Conservation (phyloP, 2,329 filamentous ascomycete species). For the Alternaria gansuensis region DNA sequence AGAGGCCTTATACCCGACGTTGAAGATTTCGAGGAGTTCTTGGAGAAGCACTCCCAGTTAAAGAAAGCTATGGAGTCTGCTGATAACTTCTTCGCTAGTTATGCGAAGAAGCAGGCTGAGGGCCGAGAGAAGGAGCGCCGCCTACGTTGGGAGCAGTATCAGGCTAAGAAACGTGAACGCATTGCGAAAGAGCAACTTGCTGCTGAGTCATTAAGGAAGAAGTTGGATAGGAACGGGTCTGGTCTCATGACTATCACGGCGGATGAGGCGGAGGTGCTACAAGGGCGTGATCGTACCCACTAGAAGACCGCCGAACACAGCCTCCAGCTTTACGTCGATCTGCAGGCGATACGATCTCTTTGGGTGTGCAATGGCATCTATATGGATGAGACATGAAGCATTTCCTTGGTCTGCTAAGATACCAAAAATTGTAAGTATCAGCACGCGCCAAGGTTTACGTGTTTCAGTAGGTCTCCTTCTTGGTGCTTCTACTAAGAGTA, state of each 20-base stretch:
- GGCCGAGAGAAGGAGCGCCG: constrained; percentile 6
- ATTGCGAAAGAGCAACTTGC: constrained; percentile 6
- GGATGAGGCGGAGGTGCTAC: constrained; percentile 17
- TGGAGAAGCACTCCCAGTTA: constrained; percentile 13
- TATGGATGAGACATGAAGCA: neutral
- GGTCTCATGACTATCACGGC: constrained; percentile 18
- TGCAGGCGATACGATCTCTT: neutral
- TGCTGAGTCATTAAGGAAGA: constrained; percentile 13
- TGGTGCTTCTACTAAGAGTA: neutral
- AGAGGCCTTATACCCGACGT: constrained; percentile 15
- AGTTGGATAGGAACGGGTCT: constrained; percentile 12
- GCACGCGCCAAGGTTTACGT: neutral
- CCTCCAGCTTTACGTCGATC: neutral
- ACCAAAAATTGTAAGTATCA: neutral
- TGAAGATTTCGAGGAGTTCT: constrained; percentile 16
- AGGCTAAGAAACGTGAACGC: constrained; percentile 12
- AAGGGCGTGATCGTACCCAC: constrained; percentile 4
- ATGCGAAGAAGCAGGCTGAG: constrained; percentile 8
- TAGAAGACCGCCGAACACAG: neutral
- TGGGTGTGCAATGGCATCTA: neutral
- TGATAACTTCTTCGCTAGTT: constrained; percentile 14
- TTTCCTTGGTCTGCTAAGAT: neutral
- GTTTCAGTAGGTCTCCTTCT: neutral
- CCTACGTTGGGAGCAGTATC: constrained; percentile 6
- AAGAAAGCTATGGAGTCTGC: constrained; percentile 12